Conservation (phyloP, 2,329 filamentous ascomycete genomes). For the Fusarium dlaminii region DNA sequence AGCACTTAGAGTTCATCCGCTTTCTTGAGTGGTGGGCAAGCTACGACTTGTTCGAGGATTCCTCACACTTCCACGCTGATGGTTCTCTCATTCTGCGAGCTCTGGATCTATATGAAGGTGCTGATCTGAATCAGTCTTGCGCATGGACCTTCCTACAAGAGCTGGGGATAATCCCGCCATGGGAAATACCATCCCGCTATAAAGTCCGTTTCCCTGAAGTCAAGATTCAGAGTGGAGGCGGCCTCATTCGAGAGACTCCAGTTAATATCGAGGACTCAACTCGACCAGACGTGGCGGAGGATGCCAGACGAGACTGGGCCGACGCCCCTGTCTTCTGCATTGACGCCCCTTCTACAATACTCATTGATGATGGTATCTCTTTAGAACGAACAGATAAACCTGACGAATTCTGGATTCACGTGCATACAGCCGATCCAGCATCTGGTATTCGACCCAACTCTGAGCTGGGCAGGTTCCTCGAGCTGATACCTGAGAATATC, state of each 20-base stretch:
- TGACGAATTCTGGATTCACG: conserved; percentile 76
- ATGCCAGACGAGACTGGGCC: conserved; percentile 67
- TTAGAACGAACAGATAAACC: conserved; percentile 65
- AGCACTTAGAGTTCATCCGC: conserved; percentile 62
- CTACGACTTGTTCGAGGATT: conserved; percentile 61
- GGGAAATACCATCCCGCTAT: conserved; percentile 74
- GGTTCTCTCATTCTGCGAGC: conserved; percentile 72
- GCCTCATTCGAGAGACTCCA: conserved; percentile 51
- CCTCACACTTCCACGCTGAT: conserved; percentile 66
- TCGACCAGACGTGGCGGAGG: conserved; percentile 56
- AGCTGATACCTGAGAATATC: conserved; percentile 66
- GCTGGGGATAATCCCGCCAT: conserved; percentile 74
- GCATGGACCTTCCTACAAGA: conserved; percentile 78
- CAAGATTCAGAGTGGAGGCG: conserved; percentile 53
- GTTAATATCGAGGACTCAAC: conserved; percentile 47
- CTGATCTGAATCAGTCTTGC: conserved; percentile 53
- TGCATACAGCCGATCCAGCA: conserved; percentile 82
- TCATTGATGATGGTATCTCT: conserved; percentile 84
- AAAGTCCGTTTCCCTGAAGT: conserved; percentile 63
- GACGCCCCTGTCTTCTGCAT: conserved; percentile 75
- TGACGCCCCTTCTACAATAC: conserved; percentile 70
- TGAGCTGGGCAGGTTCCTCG: conserved; percentile 67
- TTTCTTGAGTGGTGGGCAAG: conserved; percentile 77
- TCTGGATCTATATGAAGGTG: conserved; percentile 66
- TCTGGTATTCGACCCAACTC: conserved; percentile 71